Conservation (phyloP, 148 eudicot species). For the Beta vulgaris region DNA sequence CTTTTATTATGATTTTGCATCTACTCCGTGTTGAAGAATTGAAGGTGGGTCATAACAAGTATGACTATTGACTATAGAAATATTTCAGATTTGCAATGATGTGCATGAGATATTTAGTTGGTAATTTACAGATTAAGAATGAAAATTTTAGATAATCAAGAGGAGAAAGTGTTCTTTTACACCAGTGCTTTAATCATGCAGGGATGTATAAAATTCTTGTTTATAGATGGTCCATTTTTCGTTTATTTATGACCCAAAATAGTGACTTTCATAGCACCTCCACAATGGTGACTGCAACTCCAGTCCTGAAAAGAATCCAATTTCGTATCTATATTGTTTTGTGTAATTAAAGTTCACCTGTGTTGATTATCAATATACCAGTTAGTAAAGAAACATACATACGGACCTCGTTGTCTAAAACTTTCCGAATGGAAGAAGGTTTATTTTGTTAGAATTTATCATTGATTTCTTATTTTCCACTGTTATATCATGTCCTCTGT, state of each 20-base stretch:
- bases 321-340: neutral
- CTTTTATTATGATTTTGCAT: constrained; percentile 95
- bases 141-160: neutral
- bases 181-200: neutral
- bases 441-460: constrained; percentile 4
- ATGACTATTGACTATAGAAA: neutral
- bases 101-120: neutral
- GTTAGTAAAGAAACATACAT: neutral
- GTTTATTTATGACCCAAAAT: neutral
- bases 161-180: neutral
- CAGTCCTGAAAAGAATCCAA: neutral
- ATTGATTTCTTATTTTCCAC: constrained; percentile 1
- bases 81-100: neutral
- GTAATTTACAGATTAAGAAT: neutral
- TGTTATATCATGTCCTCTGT: constrained; percentile 2
- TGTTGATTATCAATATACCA: neutral
- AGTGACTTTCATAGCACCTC: too few species aligned
- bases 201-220: neutral
- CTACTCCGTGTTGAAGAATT: constrained; percentile 96
- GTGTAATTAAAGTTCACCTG: neutral
- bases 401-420: neutral
- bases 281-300: neutral
- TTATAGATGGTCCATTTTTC: neutral
- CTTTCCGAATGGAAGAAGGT: neutral
- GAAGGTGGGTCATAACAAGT: constrained; percentile 52